Conservation (phyloP, 306 rosid species). For the Comarum palustre region DNA sequence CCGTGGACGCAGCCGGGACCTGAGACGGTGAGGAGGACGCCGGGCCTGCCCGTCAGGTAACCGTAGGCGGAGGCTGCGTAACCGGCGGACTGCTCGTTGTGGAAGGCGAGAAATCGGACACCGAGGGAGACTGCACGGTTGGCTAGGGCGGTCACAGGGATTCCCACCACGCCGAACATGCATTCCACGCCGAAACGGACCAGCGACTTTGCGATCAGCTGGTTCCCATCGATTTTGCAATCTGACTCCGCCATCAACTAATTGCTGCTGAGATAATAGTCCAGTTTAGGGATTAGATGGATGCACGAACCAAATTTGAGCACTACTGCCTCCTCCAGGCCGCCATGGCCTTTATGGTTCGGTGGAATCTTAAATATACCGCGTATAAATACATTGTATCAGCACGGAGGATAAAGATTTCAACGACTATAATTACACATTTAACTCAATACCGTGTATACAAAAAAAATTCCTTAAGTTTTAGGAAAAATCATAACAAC, state of each 20-base stretch:
- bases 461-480: too few species aligned
- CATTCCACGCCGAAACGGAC: constrained; percentile 57
- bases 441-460: too few species aligned
- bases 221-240: constrained; percentile 53
- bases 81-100: constrained; percentile 95
- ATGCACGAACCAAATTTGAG: too few species aligned
- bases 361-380: too few species aligned
- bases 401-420: too few species aligned
- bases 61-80: constrained; percentile 97
- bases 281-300: too few species aligned
- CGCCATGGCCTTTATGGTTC: too few species aligned
- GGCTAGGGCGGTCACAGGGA: constrained; percentile 89
- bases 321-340: too few species aligned
- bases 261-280: too few species aligned
- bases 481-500: too few species aligned
- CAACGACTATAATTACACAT: too few species aligned
- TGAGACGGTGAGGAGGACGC: constrained; percentile 85
- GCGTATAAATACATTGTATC: too few species aligned
- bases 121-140: constrained; percentile 79
- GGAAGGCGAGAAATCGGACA: constrained; percentile 77
- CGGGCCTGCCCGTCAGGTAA: constrained; percentile 72
- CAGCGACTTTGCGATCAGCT: constrained; percentile 63
- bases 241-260: constrained; percentile 28
- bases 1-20: constrained; percentile 99
- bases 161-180: constrained; percentile 98